phyloP scores from a whole-genome alignment of 495 filamentous ascomycete species.

The Bacidia gigantensis region DNA sequence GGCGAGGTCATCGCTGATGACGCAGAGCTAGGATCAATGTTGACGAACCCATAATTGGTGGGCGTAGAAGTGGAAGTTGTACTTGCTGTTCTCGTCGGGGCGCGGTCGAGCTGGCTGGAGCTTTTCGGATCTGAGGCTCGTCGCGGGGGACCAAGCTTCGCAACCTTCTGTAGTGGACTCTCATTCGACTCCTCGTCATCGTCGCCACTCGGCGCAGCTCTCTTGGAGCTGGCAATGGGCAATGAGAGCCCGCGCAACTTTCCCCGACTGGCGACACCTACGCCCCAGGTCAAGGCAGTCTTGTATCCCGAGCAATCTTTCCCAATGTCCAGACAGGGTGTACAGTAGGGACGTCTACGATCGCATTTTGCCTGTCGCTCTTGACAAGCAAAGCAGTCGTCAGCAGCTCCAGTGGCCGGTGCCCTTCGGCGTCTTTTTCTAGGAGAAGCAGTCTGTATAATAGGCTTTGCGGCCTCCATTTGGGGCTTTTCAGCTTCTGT shows the following conservation, averaged over 20 bases:
- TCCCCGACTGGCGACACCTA: conserved; percentile 90
- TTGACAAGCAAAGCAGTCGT: conserved; percentile 91
- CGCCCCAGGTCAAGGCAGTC: conserved; percentile 93
- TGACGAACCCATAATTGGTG: conserved; percentile 36
- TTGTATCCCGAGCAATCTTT: conserved; percentile 96
- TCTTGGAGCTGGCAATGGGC: conserved; percentile 57
- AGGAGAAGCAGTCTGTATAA: conserved; percentile 23
- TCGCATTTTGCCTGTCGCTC: conserved; percentile 78
- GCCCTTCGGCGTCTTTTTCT: conserved; percentile 81
- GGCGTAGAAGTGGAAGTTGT: conserved; percentile 18
- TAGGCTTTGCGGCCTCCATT: conserved; percentile 5
- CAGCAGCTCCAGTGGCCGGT: conserved; percentile 74
- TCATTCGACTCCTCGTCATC: conserved; percentile 17
- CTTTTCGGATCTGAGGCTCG: conserved; percentile 13
- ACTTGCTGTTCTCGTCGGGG: conserved; percentile 13
- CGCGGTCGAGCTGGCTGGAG: conserved; percentile 11
- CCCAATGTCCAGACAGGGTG: conserved; percentile 79
- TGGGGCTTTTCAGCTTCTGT: conserved; percentile 8
- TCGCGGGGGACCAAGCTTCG: conserved; percentile 13
- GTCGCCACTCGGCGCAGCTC: conserved; percentile 30
- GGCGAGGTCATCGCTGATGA: conserved; percentile 23
- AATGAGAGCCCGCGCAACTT: conserved; percentile 83
- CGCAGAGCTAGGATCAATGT: conserved; percentile 29
- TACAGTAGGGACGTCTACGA: conserved; percentile 85
- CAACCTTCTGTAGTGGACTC: conserved; percentile 6